Conservation (phyloP, 352 stramenopile genomes). For the Globisporangium mamillatum region DNA sequence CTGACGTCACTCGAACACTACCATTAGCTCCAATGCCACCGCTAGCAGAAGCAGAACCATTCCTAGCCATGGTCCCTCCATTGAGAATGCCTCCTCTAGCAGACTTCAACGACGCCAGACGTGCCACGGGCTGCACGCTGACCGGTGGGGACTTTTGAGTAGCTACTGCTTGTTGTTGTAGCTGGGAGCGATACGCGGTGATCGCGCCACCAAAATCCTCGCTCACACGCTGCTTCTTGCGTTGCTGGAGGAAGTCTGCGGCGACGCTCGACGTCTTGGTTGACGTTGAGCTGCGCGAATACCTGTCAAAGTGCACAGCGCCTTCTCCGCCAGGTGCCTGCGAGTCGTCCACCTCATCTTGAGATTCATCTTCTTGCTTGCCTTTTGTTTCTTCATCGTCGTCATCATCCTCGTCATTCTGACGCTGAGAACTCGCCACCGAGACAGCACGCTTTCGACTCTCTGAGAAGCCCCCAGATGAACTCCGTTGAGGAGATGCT, state of each 20-base stretch:
- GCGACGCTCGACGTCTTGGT: not conserved
- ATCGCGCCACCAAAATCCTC: constrained; percentile 53
- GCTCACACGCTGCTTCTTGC: constrained; percentile 36
- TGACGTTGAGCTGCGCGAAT: constrained; percentile 2
- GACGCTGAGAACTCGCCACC: constrained; percentile 5
- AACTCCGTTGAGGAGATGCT: constrained; percentile 3
- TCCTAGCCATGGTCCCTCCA: not conserved
- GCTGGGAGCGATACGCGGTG: constrained; percentile 38
- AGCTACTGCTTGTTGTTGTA: constrained; percentile 1
- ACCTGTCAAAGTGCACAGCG: not conserved
- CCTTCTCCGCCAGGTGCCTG: not conserved
- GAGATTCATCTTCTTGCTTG: constrained; percentile 16
- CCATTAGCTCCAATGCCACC: not conserved
- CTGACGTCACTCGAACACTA: constrained; percentile 5
- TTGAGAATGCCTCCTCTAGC: constrained; percentile 18
- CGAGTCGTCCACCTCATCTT: constrained; percentile 34
- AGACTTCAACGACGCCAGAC: constrained; percentile 1
- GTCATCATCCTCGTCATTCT: constrained; percentile 6
- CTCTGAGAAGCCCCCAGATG: not conserved
- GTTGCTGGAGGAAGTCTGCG: not conserved
- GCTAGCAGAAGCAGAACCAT: not conserved
- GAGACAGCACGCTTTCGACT: constrained; percentile 3
- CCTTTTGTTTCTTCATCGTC: not conserved
- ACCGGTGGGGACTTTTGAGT: not conserved
- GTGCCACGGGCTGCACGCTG: constrained; percentile 1